Conservation (phyloP, 352 stramenopile species). For the Globisporangium acanthophoron region DNA sequence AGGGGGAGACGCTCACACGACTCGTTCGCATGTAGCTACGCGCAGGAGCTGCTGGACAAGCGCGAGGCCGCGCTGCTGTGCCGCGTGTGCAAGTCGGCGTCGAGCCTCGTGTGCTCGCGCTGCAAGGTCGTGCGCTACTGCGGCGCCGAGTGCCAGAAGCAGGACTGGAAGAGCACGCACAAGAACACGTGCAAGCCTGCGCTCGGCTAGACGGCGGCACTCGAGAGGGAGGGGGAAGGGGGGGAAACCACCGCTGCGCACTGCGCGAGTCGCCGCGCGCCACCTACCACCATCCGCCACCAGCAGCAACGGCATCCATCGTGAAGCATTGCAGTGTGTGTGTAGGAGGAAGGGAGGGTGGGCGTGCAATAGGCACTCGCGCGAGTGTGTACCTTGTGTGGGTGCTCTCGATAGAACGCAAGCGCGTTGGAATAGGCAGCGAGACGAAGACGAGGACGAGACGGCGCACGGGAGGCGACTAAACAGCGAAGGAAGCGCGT, state of each 20-base stretch:
- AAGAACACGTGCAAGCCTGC: conserved; percentile 83
- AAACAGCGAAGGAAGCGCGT: conserved; percentile 4
- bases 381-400: not conserved
- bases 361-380: not conserved
- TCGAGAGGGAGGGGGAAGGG: not conserved
- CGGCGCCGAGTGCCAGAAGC: conserved; percentile 82
- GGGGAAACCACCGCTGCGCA: too few species aligned
- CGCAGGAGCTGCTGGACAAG: conserved; percentile 69
- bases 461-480: not conserved
- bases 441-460: not conserved
- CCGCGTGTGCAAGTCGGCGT: conserved; percentile 74
- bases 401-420: conserved; percentile 8
- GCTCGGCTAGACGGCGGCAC: conserved; percentile 9
- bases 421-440: conserved; percentile 12
- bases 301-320: not conserved
- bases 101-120: conserved; percentile 79
- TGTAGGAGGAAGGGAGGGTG: not conserved
- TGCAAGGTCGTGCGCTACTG: conserved; percentile 88
- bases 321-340: not conserved
- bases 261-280: not conserved
- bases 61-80: conserved; percentile 66
- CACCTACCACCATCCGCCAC: not conserved
- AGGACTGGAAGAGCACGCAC: conserved; percentile 84
- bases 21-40: conserved; percentile 29
- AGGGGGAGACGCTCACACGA: not conserved